Conservation (phyloP, 345 rosid genomes). For the Salix udensis region DNA sequence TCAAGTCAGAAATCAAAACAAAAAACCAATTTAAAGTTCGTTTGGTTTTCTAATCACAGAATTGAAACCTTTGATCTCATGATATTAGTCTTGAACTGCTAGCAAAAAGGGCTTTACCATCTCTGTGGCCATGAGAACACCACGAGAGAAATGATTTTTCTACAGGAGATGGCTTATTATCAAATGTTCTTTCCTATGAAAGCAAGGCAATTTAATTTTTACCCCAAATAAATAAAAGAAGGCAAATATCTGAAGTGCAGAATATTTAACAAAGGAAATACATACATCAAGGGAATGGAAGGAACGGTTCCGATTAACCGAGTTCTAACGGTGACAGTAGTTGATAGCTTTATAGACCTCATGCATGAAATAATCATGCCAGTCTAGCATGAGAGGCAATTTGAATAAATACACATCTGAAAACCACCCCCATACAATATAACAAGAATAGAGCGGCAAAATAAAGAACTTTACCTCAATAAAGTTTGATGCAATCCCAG, state of each 20-base stretch:
- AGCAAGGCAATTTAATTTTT: not conserved
- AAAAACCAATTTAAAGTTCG: not conserved
- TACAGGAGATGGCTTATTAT: not conserved
- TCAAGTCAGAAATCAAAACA: not conserved
- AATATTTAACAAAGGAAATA: not conserved
- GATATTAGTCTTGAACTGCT: not conserved
- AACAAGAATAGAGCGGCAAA: constrained; percentile 8
- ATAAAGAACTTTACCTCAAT: constrained; percentile 31
- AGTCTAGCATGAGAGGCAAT: constrained; percentile 12
- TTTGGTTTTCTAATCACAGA: not conserved
- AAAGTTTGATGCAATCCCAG: constrained; percentile 12
- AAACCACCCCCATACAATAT: constrained; percentile 15
- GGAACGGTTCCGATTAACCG: not conserved
- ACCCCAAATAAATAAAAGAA: not conserved
- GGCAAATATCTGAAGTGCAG: not conserved
- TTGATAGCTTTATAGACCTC: constrained; percentile 1
- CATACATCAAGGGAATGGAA: not conserved
- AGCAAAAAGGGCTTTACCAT: not conserved
- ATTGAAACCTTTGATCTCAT: not conserved
- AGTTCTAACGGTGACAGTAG: not conserved
- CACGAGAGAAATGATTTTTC: not conserved
- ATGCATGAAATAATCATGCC: constrained; percentile 10
- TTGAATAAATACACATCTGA: constrained; percentile 14
- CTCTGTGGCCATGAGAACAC: not conserved
- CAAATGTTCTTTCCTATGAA: not conserved